A percentile compares a stretch with the other conserved stretches of the same genome.
Conservation (phyloP, 108 stramenopile species). For the Mediolabrus comicus region DNA sequence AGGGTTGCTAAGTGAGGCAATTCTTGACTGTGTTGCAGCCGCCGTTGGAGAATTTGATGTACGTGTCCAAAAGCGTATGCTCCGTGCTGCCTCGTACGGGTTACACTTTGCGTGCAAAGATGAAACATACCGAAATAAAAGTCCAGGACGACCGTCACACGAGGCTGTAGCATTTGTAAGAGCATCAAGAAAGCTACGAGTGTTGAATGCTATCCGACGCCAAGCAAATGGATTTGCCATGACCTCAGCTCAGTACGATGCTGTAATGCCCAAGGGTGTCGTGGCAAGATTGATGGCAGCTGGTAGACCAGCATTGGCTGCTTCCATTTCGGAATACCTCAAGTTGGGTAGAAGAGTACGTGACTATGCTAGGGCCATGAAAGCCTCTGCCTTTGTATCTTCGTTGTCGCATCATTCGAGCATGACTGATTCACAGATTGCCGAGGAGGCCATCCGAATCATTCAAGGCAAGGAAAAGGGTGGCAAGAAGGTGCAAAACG, state of each 20-base stretch:
- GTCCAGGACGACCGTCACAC: conserved; percentile 52
- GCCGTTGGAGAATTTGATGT: conserved; percentile 89
- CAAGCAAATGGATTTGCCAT: conserved; percentile 78
- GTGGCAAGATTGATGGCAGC: conserved; percentile 68
- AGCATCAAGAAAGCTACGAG: conserved; percentile 77
- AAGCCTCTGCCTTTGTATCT: conserved; percentile 69
- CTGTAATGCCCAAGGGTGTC: conserved; percentile 76
- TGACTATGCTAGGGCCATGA: conserved; percentile 71
- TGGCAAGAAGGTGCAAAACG: background rate
- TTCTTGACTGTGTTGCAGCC: conserved; percentile 83
- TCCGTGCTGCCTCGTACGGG: conserved; percentile 92
- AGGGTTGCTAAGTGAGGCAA: conserved; percentile 74
- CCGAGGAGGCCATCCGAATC: conserved; percentile 74
- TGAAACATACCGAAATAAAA: conserved; percentile 39
- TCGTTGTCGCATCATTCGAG: background rate
- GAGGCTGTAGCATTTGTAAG: conserved; percentile 68
- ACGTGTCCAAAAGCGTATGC: conserved; percentile 80
- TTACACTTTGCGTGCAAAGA: conserved; percentile 87
- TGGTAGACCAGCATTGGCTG: conserved; percentile 71
- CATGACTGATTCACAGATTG: conserved; percentile 61
- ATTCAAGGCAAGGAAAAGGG: conserved; percentile 53
- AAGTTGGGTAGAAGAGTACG: conserved; percentile 64
- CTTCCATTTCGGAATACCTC: conserved; percentile 67
- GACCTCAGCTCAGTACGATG: conserved; percentile 87
- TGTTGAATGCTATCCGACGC: conserved; percentile 83